Evolutionary conservation across 2,329 filamentous ascomycete genomes (phyloP).

Genomic region (Verticillium dahliae): DNA sequence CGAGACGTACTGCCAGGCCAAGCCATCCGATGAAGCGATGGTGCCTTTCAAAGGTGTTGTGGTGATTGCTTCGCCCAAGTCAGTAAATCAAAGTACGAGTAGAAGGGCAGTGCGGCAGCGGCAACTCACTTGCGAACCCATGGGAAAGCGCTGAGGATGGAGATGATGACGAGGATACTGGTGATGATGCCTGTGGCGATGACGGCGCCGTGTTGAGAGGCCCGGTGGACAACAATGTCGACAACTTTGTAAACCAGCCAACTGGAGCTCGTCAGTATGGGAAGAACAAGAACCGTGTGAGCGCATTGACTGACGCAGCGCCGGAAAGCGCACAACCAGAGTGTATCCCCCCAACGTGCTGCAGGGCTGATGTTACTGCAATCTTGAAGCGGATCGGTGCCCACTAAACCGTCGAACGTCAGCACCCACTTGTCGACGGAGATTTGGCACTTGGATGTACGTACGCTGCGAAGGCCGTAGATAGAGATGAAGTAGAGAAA

Average conservation of each 20-base stretch:
- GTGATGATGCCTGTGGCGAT: conserved; percentile 31
- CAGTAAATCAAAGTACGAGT: not conserved
- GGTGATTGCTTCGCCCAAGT: conserved; percentile 22
- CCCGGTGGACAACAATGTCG: conserved; percentile 25
- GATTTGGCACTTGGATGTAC: conserved; percentile 2
- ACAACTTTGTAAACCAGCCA: conserved; percentile 32
- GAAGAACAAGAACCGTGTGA: not conserved
- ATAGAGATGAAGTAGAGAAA: conserved; percentile 28
- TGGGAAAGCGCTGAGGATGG: conserved; percentile 30
- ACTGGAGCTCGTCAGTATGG: conserved; percentile 11
- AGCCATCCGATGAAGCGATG: conserved; percentile 36
- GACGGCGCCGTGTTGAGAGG: conserved; percentile 24
- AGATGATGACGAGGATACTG: conserved; percentile 27
- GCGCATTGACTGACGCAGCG: conserved; percentile 20
- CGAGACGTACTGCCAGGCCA: conserved; percentile 24
- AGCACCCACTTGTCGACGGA: conserved; percentile 4
- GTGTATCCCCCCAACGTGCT: conserved; percentile 34
- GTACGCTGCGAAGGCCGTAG: conserved; percentile 27
- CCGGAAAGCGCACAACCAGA: conserved; percentile 32
- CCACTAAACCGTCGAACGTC: conserved; percentile 24
- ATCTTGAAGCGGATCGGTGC: conserved; percentile 27
- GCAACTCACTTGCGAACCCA: conserved; percentile 32
- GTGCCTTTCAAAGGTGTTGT: conserved; percentile 32
- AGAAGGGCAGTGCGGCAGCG: too few relatives aligned
- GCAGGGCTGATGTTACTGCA: conserved; percentile 26